Evolutionary conservation across 768 basidiomycete species (phyloP).

Genomic region (Leccinellum rugosiceps): DNA sequence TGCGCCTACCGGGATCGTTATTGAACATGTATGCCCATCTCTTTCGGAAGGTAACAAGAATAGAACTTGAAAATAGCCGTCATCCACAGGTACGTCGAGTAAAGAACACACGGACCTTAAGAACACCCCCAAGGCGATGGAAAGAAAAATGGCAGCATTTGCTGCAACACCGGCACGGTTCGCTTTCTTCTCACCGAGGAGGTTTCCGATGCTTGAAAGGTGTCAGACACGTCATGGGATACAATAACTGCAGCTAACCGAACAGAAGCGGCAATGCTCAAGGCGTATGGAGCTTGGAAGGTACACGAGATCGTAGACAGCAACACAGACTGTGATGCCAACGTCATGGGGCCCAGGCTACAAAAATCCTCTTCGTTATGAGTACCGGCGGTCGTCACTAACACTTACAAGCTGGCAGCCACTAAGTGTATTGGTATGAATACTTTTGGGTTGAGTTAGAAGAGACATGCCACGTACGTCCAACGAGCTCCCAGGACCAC

Average conservation of each 20-base stretch:
- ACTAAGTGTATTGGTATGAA: conserved; percentile 32
- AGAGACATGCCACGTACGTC: conserved; percentile 28
- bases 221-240: background rate
- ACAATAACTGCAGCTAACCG: conserved; percentile 44
- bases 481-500: conserved; percentile 96
- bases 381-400: background rate
- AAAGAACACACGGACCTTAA: conserved; percentile 46
- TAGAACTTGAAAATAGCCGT: conserved; percentile 31
- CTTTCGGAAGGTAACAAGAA: conserved; percentile 59
- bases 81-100: background rate
- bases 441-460: background rate
- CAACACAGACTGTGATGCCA: conserved; percentile 89
- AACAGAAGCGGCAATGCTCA: conserved; percentile 82
- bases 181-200: conserved; percentile 78
- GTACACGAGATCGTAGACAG: conserved; percentile 69
- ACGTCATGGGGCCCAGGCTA: conserved; percentile 73
- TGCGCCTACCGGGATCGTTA: conserved; percentile 45
- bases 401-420: conserved; percentile 49
- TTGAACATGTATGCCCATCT: conserved; percentile 80
- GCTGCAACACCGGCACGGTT: conserved; percentile 69
- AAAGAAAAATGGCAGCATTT: conserved; percentile 62
- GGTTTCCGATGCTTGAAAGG: conserved; percentile 69
- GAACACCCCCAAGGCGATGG: conserved; percentile 53
- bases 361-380: conserved; percentile 16
- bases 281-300: conserved; percentile 80